These are phyloP conservation scores for Daldinia loculata DNA, from an alignment of 495 filamentous ascomycete genomes.

Conservation along the genomic window DNA sequence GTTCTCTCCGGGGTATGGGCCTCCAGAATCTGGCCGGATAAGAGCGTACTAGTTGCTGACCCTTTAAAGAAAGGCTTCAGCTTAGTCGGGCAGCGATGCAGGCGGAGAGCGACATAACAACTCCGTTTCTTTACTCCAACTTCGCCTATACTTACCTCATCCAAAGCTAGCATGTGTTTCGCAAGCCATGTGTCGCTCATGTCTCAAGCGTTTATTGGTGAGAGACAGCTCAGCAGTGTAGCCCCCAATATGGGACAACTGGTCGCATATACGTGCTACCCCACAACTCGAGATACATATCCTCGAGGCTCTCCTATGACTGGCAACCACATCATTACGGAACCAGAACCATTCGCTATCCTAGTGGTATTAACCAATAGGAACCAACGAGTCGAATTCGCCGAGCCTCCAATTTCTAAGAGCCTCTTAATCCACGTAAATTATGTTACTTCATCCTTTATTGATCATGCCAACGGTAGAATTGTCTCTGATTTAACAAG, in stretches of 20 bases:
- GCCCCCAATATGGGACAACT: constrained; percentile 1
- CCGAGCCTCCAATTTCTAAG: neutral
- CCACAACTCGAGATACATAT: neutral
- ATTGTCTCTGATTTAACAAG: neutral
- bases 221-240: constrained; percentile 5
- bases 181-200: neutral
- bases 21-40: neutral
- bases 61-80: neutral
- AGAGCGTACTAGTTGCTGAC: neutral
- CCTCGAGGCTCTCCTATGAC: neutral
- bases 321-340: neutral
- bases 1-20: neutral
- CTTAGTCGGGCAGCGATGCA: constrained; percentile 20
- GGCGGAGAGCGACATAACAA: neutral
- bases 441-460: neutral
- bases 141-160: constrained; percentile 1
- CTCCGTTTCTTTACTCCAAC: constrained; percentile 2
- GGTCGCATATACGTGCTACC: constrained; percentile 2
- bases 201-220: neutral
- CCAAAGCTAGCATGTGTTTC: neutral
- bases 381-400: neutral
- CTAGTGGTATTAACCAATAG: neutral
- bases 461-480: neutral
- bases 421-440: neutral
- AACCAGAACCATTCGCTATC: neutral